phyloP scores from a whole-genome alignment of 2,329 filamentous ascomycete genomes.

The Nemania sp. region DNA sequence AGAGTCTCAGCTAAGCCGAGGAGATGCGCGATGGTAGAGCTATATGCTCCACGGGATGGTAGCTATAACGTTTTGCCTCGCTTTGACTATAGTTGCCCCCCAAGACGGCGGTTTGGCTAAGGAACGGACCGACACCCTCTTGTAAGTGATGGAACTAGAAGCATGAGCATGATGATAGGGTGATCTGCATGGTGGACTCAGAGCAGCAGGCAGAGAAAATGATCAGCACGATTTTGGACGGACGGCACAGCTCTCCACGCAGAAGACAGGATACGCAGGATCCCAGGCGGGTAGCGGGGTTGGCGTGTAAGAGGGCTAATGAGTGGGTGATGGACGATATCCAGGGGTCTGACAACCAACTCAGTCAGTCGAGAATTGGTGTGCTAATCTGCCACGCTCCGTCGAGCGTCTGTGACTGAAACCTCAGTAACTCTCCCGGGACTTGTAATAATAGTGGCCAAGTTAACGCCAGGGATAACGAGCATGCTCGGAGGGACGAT shows the following conservation, averaged over 20 bases:
- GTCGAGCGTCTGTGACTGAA: constrained; percentile 42
- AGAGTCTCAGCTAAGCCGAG: constrained; percentile 45
- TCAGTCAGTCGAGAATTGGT: constrained; percentile 44
- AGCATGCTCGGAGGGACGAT: constrained; percentile 54
- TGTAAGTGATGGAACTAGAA: constrained; percentile 52
- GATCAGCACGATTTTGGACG: constrained; percentile 55
- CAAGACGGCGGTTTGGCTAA: constrained; percentile 54
- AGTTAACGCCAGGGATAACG: constrained; percentile 47
- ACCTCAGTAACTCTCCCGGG: constrained; percentile 43
- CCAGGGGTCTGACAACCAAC: constrained; percentile 48
- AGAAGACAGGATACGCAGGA: constrained; percentile 49
- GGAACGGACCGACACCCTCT: constrained; percentile 55
- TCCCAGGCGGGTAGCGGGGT: constrained; percentile 56
- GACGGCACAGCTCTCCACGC: constrained; percentile 53
- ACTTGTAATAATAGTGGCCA: constrained; percentile 49
- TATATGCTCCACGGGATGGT: constrained; percentile 50
- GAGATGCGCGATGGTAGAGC: constrained; percentile 48
- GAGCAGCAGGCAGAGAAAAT: constrained; percentile 50
- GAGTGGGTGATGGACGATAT: constrained; percentile 50
- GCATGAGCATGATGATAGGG: constrained; percentile 56
- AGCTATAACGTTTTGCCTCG: constrained; percentile 51
- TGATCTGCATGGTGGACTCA: constrained; percentile 55
- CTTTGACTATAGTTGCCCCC: constrained; percentile 52
- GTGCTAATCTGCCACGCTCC: constrained; percentile 50
- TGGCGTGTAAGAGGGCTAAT: constrained; percentile 48